Evolutionary conservation across 257 asterid genomes (phyloP), one percentile per base, ranked within the genome.

Genomic region (Misopates orontium): DNA sequence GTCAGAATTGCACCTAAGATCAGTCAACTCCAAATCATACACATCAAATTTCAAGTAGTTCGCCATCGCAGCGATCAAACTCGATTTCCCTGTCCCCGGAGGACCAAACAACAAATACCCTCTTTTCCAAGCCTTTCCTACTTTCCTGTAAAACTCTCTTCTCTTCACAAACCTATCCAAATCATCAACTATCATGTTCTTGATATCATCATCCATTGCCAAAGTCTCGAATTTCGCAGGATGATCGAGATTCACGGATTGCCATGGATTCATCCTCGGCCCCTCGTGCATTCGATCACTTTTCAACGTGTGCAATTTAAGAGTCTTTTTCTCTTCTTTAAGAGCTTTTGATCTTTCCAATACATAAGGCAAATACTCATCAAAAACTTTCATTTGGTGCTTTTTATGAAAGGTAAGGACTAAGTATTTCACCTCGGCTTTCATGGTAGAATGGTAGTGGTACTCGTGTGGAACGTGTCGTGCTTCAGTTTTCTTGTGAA

Each of bases 51-150:
- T 81, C 79, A 88, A 71, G 50, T 78, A 63, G 72, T 88, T 88
- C 9, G 96, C 96, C 76, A 88, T 83, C 14, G 96, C 91, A 2
- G 96, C 94, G 22, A 88, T 77, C 80, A 88, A 58, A 71, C 96
- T 88, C 16, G 96, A 88, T 78, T 85, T 85, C 12, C 91, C 94
- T 0, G 96, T 88, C 69, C 96, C 91, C 1, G 93, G 96, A 54
- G 91, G 96, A 12, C 94, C 96, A 58, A 85, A 82, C 79, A 88
- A 21, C 82, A 88, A 68, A 39, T 85, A 85, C 49, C 96, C 95
- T 72, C 96, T 78, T 59, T 85, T 88, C 90, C 93, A 87, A 0
- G 96, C 90, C 73, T 83, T 88, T 5, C 96, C 90, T 0, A 88
- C 81, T 42, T 77, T 77, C 68, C 76, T 71, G 8, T 88, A 87